Percentiles rank a stretch among this genome's conserved stretches.
Evolutionary conservation across 1,284 basidiomycete species (phyloP).

Genomic region (Ceratobasidium sp.): DNA sequence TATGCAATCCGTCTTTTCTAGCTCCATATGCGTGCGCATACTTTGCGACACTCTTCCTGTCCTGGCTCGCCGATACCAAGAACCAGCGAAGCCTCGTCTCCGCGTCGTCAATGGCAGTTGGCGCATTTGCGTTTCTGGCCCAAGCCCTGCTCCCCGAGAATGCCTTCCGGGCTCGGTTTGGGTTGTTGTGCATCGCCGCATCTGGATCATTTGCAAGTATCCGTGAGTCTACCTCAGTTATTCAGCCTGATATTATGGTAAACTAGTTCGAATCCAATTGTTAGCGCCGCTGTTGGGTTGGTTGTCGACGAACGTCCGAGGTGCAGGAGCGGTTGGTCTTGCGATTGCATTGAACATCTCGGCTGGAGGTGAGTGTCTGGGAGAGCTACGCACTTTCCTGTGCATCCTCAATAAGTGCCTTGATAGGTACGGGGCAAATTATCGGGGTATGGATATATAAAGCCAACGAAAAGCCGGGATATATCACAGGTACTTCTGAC

Average conservation of each 20-base stretch:
- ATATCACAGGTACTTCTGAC: conserved; percentile 9
- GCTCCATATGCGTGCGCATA: conserved; percentile 48
- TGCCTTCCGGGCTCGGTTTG: conserved; percentile 50
- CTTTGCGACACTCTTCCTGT: conserved; percentile 47
- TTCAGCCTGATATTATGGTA: background rate
- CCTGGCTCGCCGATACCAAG: conserved; percentile 34
- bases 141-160: conserved; percentile 47
- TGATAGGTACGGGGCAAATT: conserved; percentile 50
- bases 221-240: conserved; percentile 33
- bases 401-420: background rate
- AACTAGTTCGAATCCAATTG: background rate
- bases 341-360: conserved; percentile 52
- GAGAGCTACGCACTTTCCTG: no score
- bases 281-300: conserved; percentile 50
- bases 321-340: conserved; percentile 49
- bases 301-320: conserved; percentile 51
- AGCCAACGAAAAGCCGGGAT: conserved; percentile 33
- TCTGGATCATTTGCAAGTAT: conserved; percentile 51
- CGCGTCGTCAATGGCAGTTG: conserved; percentile 38
- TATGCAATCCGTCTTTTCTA: background rate
- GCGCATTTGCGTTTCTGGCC: conserved; percentile 34
- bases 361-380: conserved; percentile 43
- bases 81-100: conserved; percentile 41
- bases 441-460: conserved; percentile 54
- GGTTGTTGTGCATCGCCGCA: conserved; percentile 49